Evolutionary conservation across 2,329 filamentous ascomycete genomes (phyloP), one percentile per base, ranked within the genome.

Genomic region (Tolypocladium amazonense): DNA sequence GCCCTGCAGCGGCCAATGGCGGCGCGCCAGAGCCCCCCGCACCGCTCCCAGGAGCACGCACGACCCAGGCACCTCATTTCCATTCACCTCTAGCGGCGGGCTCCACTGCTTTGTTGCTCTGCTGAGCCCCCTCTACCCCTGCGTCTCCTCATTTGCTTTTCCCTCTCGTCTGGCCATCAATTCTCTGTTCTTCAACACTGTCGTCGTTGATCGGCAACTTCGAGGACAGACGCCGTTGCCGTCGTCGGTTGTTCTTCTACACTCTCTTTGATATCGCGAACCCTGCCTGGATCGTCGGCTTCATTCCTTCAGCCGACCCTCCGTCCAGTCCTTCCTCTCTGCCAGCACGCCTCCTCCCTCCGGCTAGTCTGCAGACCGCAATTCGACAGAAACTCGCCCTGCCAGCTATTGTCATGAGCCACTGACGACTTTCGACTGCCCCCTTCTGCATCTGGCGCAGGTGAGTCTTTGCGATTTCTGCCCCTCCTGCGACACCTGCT

Each of bases 281-380:
- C 30, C 33, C 18, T 45, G 18, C 65, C 68, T 71, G 55, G 65
- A 69, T 66, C 63, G 62, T 62, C 67, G 67, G 68, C 66, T 69
- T 65, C 68, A 67, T 69, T 69, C 69, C 67, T 71, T 70, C 62
- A 65, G 66, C 68, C 63, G 69, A 66, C 66, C 70, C 68, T 73
- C 71, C 72, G 74, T 75, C 75, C 75, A 68, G 68, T 74, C 73
- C 65, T 72, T 74, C 25, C 14, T 33, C 38, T 33, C 38, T 35
- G 18, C 39, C 41, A 56, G 47, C 47, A 11, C 27, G 18, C 27
- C 45, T 50, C 50, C 47, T 20, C 37, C 4, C 15, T 11, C 35
- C 53, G 33, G 38, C 56, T 55, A 56, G 60, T 41, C 56, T 55
- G 58, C 55, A 45, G 56, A 52, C 33, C 53, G 27, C 59, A 56